Conservation (phyloP, 176 grass and related monocot genomes). For the Thalia dealbata region DNA sequence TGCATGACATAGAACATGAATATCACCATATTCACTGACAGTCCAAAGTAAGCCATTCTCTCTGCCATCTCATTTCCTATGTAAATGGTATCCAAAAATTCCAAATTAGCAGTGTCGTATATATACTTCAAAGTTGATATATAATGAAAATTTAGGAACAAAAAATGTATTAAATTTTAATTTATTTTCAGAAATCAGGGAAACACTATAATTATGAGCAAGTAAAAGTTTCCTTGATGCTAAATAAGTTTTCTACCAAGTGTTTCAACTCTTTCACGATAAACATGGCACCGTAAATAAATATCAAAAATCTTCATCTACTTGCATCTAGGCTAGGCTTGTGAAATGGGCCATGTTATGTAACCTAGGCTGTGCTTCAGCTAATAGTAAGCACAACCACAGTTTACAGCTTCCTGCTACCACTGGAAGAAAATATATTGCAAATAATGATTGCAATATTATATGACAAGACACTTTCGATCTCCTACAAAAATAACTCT, state of each 20-base stretch:
- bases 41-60: conserved; percentile 90
- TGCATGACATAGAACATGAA: conserved; percentile 97
- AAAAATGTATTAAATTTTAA: background rate
- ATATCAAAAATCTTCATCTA: no score
- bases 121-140: background rate
- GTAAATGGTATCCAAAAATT: background rate
- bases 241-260: no score
- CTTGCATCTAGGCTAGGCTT: no score
- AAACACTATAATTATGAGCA: background rate
- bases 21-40: conserved; percentile 81
- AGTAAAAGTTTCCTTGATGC: no score
- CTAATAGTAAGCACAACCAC: no score
- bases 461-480: background rate
- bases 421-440: no score
- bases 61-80: conserved; percentile 85
- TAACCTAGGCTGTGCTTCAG: no score
- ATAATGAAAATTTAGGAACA: background rate
- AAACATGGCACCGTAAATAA: no score
- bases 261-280: no score
- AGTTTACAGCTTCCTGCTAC: no score
- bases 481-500: background rate
- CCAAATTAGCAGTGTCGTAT: background rate
- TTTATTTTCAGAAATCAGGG: background rate
- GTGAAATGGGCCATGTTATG: no score
- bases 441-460: no score